phyloP scores from a whole-genome alignment of 148 eudicot genomes.

The Chenopodium album region DNA sequence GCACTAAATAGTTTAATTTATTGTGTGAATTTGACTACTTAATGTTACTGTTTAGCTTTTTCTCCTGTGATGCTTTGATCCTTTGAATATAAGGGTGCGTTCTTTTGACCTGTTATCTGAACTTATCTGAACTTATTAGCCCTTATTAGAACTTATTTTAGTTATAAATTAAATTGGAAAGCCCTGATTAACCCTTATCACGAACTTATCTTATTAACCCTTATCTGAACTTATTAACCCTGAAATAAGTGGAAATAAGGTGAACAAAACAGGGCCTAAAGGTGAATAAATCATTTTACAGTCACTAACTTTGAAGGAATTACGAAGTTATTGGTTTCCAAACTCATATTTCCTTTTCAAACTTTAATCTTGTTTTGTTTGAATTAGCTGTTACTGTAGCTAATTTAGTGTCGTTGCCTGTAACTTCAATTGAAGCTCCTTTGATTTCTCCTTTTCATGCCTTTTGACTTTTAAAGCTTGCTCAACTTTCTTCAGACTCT shows the following conservation, averaged over 20 bases:
- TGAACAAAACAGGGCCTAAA: background rate
- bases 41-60: background rate
- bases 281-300: background rate
- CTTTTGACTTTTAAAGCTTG: background rate
- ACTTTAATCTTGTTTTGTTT: background rate
- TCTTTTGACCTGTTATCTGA: no score
- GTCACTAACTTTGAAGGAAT: conserved; percentile 2
- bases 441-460: background rate
- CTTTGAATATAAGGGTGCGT: background rate
- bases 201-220: no score
- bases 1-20: background rate
- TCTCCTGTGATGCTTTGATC: background rate
- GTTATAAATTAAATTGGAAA: no score
- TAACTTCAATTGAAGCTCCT: background rate
- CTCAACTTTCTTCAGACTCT: background rate
- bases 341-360: background rate
- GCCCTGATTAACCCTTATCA: no score
- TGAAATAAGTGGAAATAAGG: no score
- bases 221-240: no score
- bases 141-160: no score
- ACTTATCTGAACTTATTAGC: no score
- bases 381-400: background rate
- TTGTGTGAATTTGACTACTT: background rate
- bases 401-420: conserved; percentile 1
- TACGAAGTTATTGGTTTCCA: background rate